phyloP scores from a whole-genome alignment of 2,329 filamentous ascomycete species.

The Colletotrichum sp. region DNA sequence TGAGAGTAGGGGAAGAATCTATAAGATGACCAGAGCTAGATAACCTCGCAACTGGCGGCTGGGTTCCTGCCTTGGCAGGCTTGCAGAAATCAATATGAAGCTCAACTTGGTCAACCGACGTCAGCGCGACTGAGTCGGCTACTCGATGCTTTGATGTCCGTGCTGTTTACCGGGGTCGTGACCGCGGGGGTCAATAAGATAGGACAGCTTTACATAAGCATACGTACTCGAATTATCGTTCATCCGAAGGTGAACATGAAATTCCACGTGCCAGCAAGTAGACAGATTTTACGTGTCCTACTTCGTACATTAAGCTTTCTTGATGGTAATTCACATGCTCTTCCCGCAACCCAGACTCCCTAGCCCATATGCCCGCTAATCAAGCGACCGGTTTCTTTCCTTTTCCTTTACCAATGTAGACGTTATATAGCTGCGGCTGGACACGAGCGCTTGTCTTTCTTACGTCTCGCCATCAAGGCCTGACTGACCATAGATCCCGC shows the following conservation, averaged over 20 bases:
- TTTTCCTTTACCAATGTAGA: neutral
- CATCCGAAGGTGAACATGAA: neutral
- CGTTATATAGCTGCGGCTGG: neutral
- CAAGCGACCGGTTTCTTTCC: neutral
- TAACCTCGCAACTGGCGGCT: neutral
- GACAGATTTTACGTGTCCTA: neutral
- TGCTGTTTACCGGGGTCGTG: neutral
- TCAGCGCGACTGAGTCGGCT: neutral
- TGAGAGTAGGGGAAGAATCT: neutral
- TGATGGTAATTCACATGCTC: neutral
- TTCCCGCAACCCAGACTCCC: neutral
- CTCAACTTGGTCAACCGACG: neutral
- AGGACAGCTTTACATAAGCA: neutral
- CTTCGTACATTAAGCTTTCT: neutral
- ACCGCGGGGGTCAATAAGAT: neutral
- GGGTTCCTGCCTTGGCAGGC: neutral
- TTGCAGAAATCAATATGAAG: neutral
- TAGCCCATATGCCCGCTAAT: neutral
- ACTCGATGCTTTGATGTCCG: neutral
- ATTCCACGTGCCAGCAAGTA: neutral
- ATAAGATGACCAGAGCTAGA: neutral
- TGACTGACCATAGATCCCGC: constrained; percentile 66
- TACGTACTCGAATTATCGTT: neutral
- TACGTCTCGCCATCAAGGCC: constrained; percentile 32
- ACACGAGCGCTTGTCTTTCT: neutral